These are phyloP conservation scores for Exophiala mesophila DNA, from an alignment of 2,329 filamentous ascomycete genomes.

Conservation along the genomic window DNA sequence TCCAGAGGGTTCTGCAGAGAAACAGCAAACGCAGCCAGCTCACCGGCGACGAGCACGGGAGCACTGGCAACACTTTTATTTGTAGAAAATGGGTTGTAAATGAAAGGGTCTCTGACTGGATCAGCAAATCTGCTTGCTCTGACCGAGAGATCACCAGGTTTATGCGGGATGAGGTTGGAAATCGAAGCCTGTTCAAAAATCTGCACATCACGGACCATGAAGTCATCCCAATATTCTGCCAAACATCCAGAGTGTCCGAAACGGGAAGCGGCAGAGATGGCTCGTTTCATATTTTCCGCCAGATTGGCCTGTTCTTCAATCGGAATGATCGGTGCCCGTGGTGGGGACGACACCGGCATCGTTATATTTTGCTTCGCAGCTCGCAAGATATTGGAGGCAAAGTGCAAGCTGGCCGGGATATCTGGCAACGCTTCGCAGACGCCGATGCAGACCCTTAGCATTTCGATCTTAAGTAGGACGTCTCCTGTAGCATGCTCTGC, in stretches of 20 bases:
- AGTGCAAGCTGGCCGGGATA: constrained; percentile 81
- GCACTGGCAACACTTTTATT: constrained; percentile 55
- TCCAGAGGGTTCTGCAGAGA: constrained; percentile 93
- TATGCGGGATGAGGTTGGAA: constrained; percentile 62
- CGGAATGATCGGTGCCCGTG: constrained; percentile 19
- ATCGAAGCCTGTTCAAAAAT: constrained; percentile 59
- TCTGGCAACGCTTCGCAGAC: constrained; percentile 92
- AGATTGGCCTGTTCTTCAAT: constrained; percentile 81
- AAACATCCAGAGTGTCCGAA: constrained; percentile 65
- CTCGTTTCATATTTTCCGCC: constrained; percentile 80
- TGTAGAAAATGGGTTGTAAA: constrained; percentile 90
- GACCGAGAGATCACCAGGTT: constrained; percentile 45
- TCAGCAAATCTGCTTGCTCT: constrained; percentile 31
- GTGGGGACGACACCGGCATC: constrained; percentile 51
- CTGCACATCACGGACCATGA: constrained; percentile 73
- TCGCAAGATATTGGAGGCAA: constrained; percentile 77
- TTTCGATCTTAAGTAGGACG: constrained; percentile 72
- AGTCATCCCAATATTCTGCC: constrained; percentile 96
- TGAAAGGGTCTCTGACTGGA: constrained; percentile 67
- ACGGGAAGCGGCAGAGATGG: constrained; percentile 68
- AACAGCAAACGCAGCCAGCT: constrained; percentile 71
- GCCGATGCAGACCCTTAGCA: constrained; percentile 83
- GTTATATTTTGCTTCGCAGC: constrained; percentile 71
- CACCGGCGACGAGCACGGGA: constrained; percentile 69
- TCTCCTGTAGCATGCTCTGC: constrained; percentile 61